Evolutionary conservation across 495 filamentous ascomycete species (phyloP), one percentile per base, ranked within the genome.

Genomic region (Amphirosellinia nigrospora): DNA sequence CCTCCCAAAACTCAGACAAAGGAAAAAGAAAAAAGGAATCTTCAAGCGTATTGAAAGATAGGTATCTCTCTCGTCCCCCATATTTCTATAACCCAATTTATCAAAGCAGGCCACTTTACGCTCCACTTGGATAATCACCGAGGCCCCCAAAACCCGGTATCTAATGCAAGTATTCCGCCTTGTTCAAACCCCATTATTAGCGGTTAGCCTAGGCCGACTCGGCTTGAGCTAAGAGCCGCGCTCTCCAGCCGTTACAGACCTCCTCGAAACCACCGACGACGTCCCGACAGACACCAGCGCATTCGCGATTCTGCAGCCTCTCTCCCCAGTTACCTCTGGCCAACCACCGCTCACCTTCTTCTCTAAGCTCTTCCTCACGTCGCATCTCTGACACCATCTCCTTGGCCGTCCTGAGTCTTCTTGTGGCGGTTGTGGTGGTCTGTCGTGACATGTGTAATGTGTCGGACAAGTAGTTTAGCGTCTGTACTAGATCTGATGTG

Each of bases 371-470:
- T 64, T 91, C 87, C 73, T 98, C 96, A 30, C 87, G 87, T 45
- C 90, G 86, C 81, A 97, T 88, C 73, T 98, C 94, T 0, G 89
- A 88, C 3, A 97, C 91, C 41, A 94, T 86, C 74, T 95, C 93
- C 62, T 89, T 90, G 0, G 92, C 93, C 39, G 87, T 90, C 63
- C 90, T 86, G 38, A 98, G 82, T 38, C 91, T 83, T 38, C 96
- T 85, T 4, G 90, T 89, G 13, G 96, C 96, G 0, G 89, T 89
- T 1, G 89, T 89, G 1, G 92, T 94, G 0, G 92, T 89, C 77
- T 99, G 96, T 4, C 93, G 88, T n/a, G 89, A 91, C 89, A 98
- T 97, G 79, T 98, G 94, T 26, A 98, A 85, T 0, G 92, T 94
- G 77, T 99, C 96, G n/a, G 91, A 91, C 8, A 99, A 85, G 72